phyloP scores from a whole-genome alignment of 2,329 filamentous ascomycete genomes.

The Sporothrix pallida region DNA sequence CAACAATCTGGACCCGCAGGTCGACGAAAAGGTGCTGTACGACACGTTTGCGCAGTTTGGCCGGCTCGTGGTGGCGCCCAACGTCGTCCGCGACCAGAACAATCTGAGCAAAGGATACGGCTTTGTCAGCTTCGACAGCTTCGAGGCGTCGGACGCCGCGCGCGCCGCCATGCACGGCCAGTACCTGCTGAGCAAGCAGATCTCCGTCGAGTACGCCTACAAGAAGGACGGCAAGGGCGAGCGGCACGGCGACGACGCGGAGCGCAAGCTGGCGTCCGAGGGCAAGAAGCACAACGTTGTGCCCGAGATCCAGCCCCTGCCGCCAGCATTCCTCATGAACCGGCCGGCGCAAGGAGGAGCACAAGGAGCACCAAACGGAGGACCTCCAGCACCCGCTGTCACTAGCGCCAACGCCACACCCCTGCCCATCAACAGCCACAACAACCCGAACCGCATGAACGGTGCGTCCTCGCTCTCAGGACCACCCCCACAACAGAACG shows the following conservation, averaged over 20 bases:
- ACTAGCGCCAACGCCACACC: constrained; percentile 30
- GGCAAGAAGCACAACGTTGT: constrained; percentile 94
- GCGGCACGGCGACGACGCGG: constrained; percentile 90
- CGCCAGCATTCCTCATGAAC: constrained; percentile 70
- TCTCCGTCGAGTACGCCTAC: constrained; percentile 97
- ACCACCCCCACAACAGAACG: background rate
- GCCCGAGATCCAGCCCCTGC: constrained; percentile 76
- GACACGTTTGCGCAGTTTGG: constrained; percentile 94
- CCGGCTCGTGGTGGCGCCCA: constrained; percentile 80
- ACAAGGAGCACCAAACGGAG: constrained; percentile 31
- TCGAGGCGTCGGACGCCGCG: constrained; percentile 91
- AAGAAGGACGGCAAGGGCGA: constrained; percentile 99
- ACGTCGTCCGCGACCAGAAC: constrained; percentile 88
- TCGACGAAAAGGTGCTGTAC: constrained; percentile 94
- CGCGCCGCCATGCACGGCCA: constrained; percentile 93
- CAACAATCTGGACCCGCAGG: constrained; percentile 91
- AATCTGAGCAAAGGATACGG: constrained; percentile 93
- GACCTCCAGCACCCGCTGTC: constrained; percentile 33
- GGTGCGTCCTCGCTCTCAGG: background rate
- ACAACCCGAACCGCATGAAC: constrained; percentile 24
- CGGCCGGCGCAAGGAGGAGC: constrained; percentile 39
- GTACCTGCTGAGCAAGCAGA: constrained; percentile 95
- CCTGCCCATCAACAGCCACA: constrained; percentile 33
- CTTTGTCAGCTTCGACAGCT: constrained; percentile 91
- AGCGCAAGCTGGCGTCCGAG: constrained; percentile 87